phyloP scores from a whole-genome alignment of 2,329 filamentous ascomycete genomes.

The Cercospora nicotianae region DNA sequence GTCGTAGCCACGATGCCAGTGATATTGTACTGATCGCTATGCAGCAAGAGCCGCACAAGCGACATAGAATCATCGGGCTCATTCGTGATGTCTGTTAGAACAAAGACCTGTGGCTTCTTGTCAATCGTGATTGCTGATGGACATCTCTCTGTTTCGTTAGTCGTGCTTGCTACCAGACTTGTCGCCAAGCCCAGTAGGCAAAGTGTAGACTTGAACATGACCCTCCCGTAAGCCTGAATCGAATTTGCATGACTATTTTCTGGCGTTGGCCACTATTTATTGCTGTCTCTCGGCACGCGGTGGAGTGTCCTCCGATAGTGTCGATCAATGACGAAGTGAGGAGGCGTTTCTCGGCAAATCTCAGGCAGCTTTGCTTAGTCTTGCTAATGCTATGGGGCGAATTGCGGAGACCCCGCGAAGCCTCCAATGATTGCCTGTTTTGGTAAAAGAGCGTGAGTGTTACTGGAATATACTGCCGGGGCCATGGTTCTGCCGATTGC shows the following conservation, averaged over 20 bases:
- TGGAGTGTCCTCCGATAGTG: background rate
- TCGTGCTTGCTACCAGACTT: background rate
- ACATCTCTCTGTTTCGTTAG: background rate
- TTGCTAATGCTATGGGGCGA: background rate
- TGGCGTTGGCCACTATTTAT: background rate
- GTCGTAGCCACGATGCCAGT: constrained; percentile 19
- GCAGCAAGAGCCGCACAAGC: constrained; percentile 25
- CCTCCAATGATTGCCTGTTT: background rate
- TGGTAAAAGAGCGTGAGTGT: background rate
- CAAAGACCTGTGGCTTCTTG: constrained; percentile 19
- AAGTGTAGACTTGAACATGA: background rate
- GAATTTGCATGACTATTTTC: no score
- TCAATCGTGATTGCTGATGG: background rate
- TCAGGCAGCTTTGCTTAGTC: background rate
- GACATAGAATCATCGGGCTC: constrained; percentile 34
- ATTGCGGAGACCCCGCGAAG: background rate
- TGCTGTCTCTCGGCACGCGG: background rate
- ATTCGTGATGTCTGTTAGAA: constrained; percentile 33
- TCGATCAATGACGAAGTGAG: background rate
- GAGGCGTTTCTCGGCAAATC: background rate
- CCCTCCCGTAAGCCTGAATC: background rate
- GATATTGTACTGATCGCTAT: constrained; percentile 20
- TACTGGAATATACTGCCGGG: background rate
- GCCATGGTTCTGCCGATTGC: background rate
- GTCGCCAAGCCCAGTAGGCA: background rate